Conservation (phyloP, 768 basidiomycete species). For the Russula foetens region DNA sequence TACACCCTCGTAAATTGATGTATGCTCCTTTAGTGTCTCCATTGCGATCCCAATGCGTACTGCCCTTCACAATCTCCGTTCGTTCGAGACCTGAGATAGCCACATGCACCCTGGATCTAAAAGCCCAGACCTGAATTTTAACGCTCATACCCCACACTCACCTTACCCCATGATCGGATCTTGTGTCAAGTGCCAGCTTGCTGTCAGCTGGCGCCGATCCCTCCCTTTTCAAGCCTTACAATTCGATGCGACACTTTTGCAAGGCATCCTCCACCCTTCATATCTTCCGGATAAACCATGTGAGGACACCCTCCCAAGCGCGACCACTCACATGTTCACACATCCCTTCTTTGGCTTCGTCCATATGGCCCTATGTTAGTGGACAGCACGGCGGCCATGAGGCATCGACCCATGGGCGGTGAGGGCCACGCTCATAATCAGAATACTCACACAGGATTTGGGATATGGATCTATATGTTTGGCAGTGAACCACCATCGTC, state of each 20-base stretch:
- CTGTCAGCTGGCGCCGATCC: constrained; percentile 3
- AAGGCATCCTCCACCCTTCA: background rate
- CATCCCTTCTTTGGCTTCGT: background rate
- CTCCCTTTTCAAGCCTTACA: background rate
- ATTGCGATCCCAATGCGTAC: constrained; percentile 1
- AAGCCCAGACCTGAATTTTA: constrained; percentile 7
- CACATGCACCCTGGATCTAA: background rate
- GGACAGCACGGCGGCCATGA: background rate
- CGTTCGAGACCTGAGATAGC: constrained; percentile 4
- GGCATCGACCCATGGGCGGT: background rate
- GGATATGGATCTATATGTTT: background rate
- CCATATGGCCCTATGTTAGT: background rate
- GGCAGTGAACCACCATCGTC: background rate
- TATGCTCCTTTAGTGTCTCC: background rate
- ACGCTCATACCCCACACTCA: constrained; percentile 16
- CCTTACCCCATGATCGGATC: constrained; percentile 9
- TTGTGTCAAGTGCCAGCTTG: background rate
- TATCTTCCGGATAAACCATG: background rate
- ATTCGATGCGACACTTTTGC: background rate
- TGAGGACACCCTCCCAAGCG: background rate
- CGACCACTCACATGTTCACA: background rate
- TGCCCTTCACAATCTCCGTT: constrained; percentile 1
- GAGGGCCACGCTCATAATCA: background rate
- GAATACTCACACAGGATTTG: background rate
- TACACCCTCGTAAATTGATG: background rate